Evolutionary conservation across 202 grass and related monocot species (phyloP).

Genomic region (Alloteropsis angusta): DNA sequence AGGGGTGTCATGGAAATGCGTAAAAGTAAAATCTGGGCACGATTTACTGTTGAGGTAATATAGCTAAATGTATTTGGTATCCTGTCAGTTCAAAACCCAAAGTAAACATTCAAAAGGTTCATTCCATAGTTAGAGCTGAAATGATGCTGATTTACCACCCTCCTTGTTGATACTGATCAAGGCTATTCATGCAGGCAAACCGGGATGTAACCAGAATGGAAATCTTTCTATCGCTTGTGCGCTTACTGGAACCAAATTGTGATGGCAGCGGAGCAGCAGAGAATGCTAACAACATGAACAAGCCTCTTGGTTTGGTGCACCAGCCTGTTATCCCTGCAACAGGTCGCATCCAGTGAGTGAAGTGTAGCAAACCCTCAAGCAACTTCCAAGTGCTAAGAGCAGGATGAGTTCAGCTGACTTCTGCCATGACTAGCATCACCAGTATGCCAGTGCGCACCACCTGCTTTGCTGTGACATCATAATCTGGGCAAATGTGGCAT

Average conservation of each 20-base stretch:
- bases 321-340: slow-evolving; percentile 65
- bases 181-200: slow-evolving; percentile 56
- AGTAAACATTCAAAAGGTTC: not conserved
- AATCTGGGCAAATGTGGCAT: slow-evolving; percentile 1
- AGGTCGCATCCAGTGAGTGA: slow-evolving; percentile 42
- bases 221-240: slow-evolving; percentile 78
- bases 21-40: slow-evolving; percentile 91
- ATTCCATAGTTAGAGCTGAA: not conserved
- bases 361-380: slow-evolving; percentile 4
- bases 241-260: slow-evolving; percentile 48
- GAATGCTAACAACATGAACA: slow-evolving; percentile 40
- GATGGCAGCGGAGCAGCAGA: slow-evolving; percentile 31
- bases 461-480: slow-evolving; percentile 8
- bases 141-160: not conserved
- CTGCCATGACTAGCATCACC: slow-evolving; percentile 64
- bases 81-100: not conserved
- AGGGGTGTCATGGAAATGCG: slow-evolving; percentile 90
- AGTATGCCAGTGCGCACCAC: slow-evolving; percentile 23
- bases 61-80: not conserved
- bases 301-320: slow-evolving; percentile 35
- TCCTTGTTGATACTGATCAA: not conserved
- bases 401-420: slow-evolving; percentile 28
- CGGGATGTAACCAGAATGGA: slow-evolving; percentile 78
- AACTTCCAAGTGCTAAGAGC: slow-evolving; percentile 55
- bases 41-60: slow-evolving; percentile 88